A percentile compares a stretch with the other conserved stretches of the same genome.
phyloP scores from a whole-genome alignment of 192 early-diverging fungal genomes.

The Backusella psychrophila region DNA sequence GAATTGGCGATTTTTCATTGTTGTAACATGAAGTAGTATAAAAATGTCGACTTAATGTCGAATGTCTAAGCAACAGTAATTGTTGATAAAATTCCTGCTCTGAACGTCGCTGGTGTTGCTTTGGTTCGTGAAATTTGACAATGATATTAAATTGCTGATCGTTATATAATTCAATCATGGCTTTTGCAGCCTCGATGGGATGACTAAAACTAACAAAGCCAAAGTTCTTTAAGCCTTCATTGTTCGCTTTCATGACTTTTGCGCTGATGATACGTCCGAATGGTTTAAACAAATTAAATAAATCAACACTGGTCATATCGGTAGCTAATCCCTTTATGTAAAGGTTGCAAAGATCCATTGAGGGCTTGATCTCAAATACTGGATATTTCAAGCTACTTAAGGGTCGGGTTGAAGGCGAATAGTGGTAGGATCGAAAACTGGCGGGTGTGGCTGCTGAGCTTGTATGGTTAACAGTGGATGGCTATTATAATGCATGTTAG shows the following conservation, averaged over 20 bases:
- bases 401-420: neutral
- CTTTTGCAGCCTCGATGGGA: conserved; percentile 89
- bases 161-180: conserved; percentile 26
- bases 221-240: conserved; percentile 72
- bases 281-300: conserved; percentile 88
- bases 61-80: neutral
- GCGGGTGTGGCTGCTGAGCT: neutral
- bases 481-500: neutral
- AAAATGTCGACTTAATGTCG: conserved; percentile 8
- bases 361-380: conserved; percentile 10
- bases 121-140: conserved; percentile 91
- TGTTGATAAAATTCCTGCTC: conserved; percentile 19
- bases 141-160: conserved; percentile 72
- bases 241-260: conserved; percentile 78
- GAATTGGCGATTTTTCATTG: neutral
- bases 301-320: conserved; percentile 86
- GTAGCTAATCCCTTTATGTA: conserved; percentile 95
- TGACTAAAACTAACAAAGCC: conserved; percentile 93
- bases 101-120: conserved; percentile 52
- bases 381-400: neutral
- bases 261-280: conserved; percentile 89
- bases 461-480: neutral
- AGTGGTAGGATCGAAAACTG: neutral
- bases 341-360: conserved; percentile 67
- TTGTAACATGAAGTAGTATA: neutral